A percentile compares a stretch with the other conserved stretches of the same genome.
Evolutionary conservation across 2,329 filamentous ascomycete species (phyloP).

Genomic region (Pseudohalonectria lignicola): DNA sequence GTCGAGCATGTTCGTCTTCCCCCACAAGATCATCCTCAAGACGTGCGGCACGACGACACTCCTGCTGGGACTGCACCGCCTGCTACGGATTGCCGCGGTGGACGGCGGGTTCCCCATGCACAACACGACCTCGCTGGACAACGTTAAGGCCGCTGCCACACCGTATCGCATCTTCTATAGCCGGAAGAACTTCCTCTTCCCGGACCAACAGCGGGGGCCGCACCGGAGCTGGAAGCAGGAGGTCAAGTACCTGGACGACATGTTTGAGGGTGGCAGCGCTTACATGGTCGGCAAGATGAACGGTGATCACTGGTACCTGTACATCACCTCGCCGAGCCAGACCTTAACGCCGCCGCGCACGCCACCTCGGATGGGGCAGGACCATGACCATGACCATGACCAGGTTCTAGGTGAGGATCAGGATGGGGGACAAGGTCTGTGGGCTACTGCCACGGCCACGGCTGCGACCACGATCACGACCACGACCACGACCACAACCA

Average conservation of each 20-base stretch:
- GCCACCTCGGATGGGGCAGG: slow-evolving; percentile 39
- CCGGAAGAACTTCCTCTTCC: slow-evolving; percentile 96
- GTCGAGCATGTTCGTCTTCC: slow-evolving; percentile 99
- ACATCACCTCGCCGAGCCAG: slow-evolving; percentile 80
- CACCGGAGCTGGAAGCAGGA: slow-evolving; percentile 98
- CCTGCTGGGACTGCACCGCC: slow-evolving; percentile 75
- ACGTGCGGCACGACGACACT: slow-evolving; percentile 96
- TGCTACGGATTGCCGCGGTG: slow-evolving; percentile 82
- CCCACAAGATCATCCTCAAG: slow-evolving; percentile 98
- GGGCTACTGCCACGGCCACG: neutral
- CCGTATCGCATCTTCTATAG: slow-evolving; percentile 98
- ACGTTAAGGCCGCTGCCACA: slow-evolving; percentile 66
- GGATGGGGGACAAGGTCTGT: no score
- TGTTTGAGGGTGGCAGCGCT: slow-evolving; percentile 85
- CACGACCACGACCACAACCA: slow-evolving; percentile 21
- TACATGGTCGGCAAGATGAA: slow-evolving; percentile 99
- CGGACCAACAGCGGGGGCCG: slow-evolving; percentile 84
- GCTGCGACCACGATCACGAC: neutral
- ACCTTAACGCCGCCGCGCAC: slow-evolving; percentile 73
- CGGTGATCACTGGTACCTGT: slow-evolving; percentile 97
- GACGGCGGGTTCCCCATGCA: slow-evolving; percentile 83
- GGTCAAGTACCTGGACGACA: slow-evolving; percentile 82
- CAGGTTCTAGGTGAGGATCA: no score
- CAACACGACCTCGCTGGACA: slow-evolving; percentile 52
- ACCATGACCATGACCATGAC: no score